Base-by-base conservation (phyloP, 2,329 filamentous ascomycete genomes). In the Fusarium sp. region DNA sequence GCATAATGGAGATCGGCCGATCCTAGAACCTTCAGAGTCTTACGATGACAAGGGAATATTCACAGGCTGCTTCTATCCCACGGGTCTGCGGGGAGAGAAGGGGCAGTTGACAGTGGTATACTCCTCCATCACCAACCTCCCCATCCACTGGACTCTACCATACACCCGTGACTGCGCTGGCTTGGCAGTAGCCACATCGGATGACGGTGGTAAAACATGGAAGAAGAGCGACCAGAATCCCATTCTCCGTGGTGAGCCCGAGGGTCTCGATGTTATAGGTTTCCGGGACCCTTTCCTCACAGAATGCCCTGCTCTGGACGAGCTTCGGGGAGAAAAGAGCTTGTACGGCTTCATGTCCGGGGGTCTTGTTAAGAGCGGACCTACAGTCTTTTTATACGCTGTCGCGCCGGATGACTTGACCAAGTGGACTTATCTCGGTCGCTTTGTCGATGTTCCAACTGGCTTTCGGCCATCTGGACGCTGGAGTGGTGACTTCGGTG, bases 31-130 rank as follows among this genome's bases (percentile, higher is more conserved):
- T 0, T 73, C 63, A 79, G 81, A 80, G 44, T 79, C 80, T 9
- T 88, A 89, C 73, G 85, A 89, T 65, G 81, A 84, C 2, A 80
- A 88, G 14, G 87, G 87, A 1, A 85, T 88, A 35, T 89, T 89
- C 76, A 87, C 84, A 6, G 87, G 87, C 5, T 87, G 85, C 40
- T 82, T 83, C 5, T 83, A 85, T 69, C 84, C 87, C 2, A 84
- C 86, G 9, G 87, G 87, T 14, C 77, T 86, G 0, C 72, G 83
- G 5, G 86, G 86, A 35, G 82, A 86, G 36, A 63, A 77, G 12
- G 75, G 66, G 10, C 75, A 79, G 27, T 70, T 83, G 14, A 80
- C 77, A 11, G 72, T 79, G 5, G 71, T 83, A 5, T 84, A 84
- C 65, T 79, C 82, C 2, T 82, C 81, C 8, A 77, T 82, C 16